phyloP scores from a whole-genome alignment of 2,329 filamentous ascomycete species.

The Colletotrichum theobromicola region DNA sequence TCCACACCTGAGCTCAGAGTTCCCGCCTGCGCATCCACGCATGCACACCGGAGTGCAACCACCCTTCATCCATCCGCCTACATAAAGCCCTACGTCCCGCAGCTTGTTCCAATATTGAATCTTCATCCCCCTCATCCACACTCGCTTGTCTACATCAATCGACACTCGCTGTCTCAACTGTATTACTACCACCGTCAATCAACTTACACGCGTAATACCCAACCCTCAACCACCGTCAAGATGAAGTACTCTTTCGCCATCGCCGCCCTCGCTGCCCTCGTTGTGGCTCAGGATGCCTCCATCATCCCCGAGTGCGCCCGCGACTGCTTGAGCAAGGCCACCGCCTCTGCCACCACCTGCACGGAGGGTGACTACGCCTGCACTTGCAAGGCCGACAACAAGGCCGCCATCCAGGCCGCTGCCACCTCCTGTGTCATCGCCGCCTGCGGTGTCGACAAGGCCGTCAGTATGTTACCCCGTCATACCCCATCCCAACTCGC shows the following conservation, averaged over 20 bases:
- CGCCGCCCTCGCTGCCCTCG: conserved; percentile 36
- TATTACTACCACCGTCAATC: conserved; percentile 6
- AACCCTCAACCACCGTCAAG: conserved; percentile 5
- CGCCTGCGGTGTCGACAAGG: conserved; percentile 39
- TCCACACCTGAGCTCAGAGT: background rate
- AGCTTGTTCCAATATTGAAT: background rate
- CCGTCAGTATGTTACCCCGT: conserved; percentile 38
- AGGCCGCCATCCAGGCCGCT: conserved; percentile 32
- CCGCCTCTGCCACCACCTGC: conserved; percentile 36
- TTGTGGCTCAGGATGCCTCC: conserved; percentile 31
- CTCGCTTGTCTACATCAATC: background rate
- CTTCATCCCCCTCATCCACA: background rate
- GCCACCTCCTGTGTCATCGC: conserved; percentile 41
- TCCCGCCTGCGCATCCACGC: background rate
- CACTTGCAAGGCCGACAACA: conserved; percentile 39
- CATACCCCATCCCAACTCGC: no score
- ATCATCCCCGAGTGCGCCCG: conserved; percentile 39
- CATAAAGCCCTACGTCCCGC: conserved; percentile 17
- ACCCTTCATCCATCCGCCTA: background rate
- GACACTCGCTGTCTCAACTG: background rate
- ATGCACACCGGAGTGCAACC: background rate
- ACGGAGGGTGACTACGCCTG: conserved; percentile 32
- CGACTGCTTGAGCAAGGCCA: conserved; percentile 38
- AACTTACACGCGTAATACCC: background rate
- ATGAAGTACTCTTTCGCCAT: conserved; percentile 27